Evolutionary conservation across 2,329 filamentous ascomycete species (phyloP), one percentile per base, ranked within the genome.

Genomic region (Penicillium sp.): DNA sequence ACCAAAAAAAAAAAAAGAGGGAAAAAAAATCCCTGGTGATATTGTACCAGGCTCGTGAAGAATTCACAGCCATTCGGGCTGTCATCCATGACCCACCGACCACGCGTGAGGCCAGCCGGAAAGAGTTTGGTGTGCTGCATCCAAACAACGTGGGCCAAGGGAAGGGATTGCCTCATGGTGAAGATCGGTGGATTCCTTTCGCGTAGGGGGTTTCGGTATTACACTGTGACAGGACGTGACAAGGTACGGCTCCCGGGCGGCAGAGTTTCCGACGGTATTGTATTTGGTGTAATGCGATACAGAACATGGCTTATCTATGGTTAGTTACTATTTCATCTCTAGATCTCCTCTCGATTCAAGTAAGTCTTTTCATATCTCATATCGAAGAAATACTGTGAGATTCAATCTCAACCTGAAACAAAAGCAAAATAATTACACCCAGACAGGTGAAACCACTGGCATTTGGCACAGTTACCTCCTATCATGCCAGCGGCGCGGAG

Each of bases 61-160:
- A 70, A 72, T 60, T 31, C 35, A 58, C 47, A 58, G 50, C 62
- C 61, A 65, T 67, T 69, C 56, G 67, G 70, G 68, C 72, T 74
- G 72, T 73, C 72, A 75, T 70, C 69, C 67, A 66, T 64, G 72
- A 72, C 68, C 73, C 73, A 74, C 72, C 64, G 64, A 65, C 70
- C 70, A 74, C 72, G 73, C 73, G 72, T 69, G 68, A 70, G 62
- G 43, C 60, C 50, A 47, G 40, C 61, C 64, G 54, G 58, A 68
- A 69, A 71, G 67, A 69, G 71, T 74, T 70, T 71, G 69, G 72
- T 69, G 69, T 66, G 68, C 69, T 72, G 72, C 72, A 72, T 58
- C 69, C 67, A 70, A 69, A 72, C 69, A 75, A 75, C 72, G 72
- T 75, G 72, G 72, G 71, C 70, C 69, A 71, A 70, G 68, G 63